A percentile compares a stretch with the other conserved stretches of the same genome.
Evolutionary conservation across 352 stramenopile genomes (phyloP).

Genomic region (Phytophthora citrophthora): DNA sequence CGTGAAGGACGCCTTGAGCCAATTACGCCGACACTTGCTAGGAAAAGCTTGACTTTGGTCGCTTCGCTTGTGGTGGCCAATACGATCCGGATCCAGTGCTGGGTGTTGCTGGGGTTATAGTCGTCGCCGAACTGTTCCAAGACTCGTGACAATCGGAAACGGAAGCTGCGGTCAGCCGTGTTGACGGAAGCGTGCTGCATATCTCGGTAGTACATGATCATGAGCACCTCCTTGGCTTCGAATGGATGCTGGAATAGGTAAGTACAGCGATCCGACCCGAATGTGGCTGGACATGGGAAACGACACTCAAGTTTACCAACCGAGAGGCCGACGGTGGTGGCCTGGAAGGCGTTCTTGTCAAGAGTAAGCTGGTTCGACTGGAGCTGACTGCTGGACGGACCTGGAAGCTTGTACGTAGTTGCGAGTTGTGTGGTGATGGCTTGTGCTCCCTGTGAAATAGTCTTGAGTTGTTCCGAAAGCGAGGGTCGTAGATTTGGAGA

Average conservation of each 20-base stretch:
- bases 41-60: constrained; percentile 50
- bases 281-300: constrained; percentile 65
- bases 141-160: constrained; percentile 48
- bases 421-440: constrained; percentile 60
- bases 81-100: constrained; percentile 64
- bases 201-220: constrained; percentile 82
- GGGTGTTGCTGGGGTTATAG: constrained; percentile 60
- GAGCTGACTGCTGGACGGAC: constrained; percentile 2
- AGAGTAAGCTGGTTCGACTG: not conserved
- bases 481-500: constrained; percentile 43
- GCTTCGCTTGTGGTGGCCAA: constrained; percentile 55
- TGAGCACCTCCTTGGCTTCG: constrained; percentile 64
- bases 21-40: constrained; percentile 24
- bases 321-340: constrained; percentile 54
- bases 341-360: constrained; percentile 36
- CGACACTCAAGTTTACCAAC: constrained; percentile 69
- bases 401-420: constrained; percentile 45
- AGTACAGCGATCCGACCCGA: constrained; percentile 54
- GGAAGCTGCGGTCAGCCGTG: constrained; percentile 47
- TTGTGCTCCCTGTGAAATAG: constrained; percentile 57
- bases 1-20: constrained; percentile 1
- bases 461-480: constrained; percentile 67
- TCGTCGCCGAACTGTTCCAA: constrained; percentile 72
- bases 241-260: constrained; percentile 84
- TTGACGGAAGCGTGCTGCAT: constrained; percentile 58